A percentile compares a stretch with the other conserved stretches of the same genome.
Evolutionary conservation across 305 asterid species (phyloP).

Genomic region (Solanum hybrid): DNA sequence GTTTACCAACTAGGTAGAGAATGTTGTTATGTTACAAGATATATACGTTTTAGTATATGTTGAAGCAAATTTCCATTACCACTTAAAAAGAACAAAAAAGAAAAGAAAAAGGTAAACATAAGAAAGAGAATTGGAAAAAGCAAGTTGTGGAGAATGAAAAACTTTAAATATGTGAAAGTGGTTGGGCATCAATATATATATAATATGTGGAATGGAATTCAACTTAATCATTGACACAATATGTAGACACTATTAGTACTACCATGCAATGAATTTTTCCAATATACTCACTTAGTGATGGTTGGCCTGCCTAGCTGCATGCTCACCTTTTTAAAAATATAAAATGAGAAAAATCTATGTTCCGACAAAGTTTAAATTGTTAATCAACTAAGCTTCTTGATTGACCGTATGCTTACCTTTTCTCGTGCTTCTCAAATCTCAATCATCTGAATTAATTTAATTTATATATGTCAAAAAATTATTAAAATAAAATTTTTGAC

Average conservation of each 20-base stretch:
- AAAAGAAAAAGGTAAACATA: not conserved
- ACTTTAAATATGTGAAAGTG: not conserved
- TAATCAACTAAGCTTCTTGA: not conserved
- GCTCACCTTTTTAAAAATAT: not conserved
- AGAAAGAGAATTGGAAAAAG: not conserved
- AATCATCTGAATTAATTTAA: not conserved
- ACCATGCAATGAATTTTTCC: conserved; percentile 3
- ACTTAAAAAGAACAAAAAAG: not conserved
- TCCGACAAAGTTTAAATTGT: not conserved
- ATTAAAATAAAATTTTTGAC: not conserved
- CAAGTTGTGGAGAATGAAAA: not conserved
- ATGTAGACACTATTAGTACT: not conserved
- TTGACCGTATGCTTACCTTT: not conserved
- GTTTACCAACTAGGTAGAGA: not conserved
- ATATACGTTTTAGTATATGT: not conserved
- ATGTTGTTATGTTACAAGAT: not conserved
- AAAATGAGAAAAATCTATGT: not conserved
- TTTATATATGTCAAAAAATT: not conserved
- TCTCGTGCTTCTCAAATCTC: not conserved
- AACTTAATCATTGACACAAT: conserved; percentile 6
- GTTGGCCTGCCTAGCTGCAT: not conserved
- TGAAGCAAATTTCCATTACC: not conserved
- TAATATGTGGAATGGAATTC: conserved; percentile 1
- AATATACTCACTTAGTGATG: not conserved
- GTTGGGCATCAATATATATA: not conserved